phyloP scores from a whole-genome alignment of 306 rosid genomes.

The Pachyrhizus erosus region DNA sequence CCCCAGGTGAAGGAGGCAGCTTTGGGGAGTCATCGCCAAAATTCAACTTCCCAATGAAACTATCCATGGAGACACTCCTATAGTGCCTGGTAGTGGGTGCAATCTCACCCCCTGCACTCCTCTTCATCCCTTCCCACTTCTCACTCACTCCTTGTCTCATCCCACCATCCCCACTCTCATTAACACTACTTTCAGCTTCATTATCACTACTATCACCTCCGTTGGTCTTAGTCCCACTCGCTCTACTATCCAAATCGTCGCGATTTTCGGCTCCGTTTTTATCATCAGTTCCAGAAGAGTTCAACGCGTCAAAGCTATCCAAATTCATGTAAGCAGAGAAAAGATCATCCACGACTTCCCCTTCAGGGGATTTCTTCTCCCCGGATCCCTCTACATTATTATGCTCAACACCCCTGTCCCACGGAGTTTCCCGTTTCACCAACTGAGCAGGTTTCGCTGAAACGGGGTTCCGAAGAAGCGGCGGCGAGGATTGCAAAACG shows the following conservation, averaged over 20 bases:
- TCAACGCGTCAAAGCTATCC: constrained; percentile 76
- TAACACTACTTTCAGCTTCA: constrained; percentile 88
- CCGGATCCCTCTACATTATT: constrained; percentile 68
- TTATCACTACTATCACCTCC: constrained; percentile 93
- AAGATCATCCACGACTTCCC: constrained; percentile 87
- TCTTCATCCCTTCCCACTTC: constrained; percentile 80
- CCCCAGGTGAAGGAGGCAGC: constrained; percentile 72
- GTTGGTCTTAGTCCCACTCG: constrained; percentile 84
- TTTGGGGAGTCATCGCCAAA: constrained; percentile 76
- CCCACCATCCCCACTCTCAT: constrained; percentile 67
- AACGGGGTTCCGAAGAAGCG: constrained; percentile 53
- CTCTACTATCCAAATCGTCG: constrained; percentile 96
- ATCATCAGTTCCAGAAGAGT: constrained; percentile 76
- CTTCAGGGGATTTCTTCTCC: constrained; percentile 90
- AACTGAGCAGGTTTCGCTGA: constrained; percentile 55
- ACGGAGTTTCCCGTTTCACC: constrained; percentile 66
- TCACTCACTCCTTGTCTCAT: constrained; percentile 58
- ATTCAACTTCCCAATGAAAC: constrained; percentile 83
- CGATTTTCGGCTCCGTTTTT: constrained; percentile 76
- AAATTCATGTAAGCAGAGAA: constrained; percentile 92
- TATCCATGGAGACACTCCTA: constrained; percentile 93
- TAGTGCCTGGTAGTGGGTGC: constrained; percentile 74
- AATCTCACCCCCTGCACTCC: constrained; percentile 79
- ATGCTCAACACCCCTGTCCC: constrained; percentile 60
- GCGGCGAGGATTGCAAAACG: constrained; percentile 72